Evolutionary conservation across 1,284 basidiomycete species (phyloP), one percentile per base, ranked within the genome.

Genomic region (Moesziomyces antarcticus): DNA sequence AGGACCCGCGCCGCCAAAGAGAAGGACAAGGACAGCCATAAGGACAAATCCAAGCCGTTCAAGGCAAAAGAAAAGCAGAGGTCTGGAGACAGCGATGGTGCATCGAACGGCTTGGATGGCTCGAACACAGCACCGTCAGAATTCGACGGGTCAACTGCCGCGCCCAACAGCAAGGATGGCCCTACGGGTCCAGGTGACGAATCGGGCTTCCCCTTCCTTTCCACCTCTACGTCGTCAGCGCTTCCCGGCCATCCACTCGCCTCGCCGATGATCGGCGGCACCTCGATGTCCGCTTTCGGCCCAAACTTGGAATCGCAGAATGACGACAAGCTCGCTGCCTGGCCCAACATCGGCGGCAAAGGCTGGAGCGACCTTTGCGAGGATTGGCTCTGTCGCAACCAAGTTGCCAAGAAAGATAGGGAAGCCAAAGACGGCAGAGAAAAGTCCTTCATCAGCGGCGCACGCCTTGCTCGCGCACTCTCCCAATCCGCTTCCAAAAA

Each of bases 291-390:
- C 21, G 56, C 57, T 37, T 50, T 68, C 27, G 30, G 47, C n/a
- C 22, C 73, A 7, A 14, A 24, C 3, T 22, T 47, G 11, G 60
- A 61, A 14, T 21, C 50, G 1, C 22, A 45, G 7, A 13, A 20
- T 18, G 63, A 73, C 33, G 64, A 67, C 43, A 62, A 55, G 37
- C 37, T 51, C 9, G 50, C 40, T 25, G 59, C 22, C 3, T 65
- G 65, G 62, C 61, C 60, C 40, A 70, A 52, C 43, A 46, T 73
- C n/a, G 71, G 73, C 22, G 78, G 78, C n/a, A 77, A 67, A 27
- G 79, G 79, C 0, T 82, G 85, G 85, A 85, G 84, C 30, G 82
- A 83, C 37, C 67, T 83, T 20, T 83, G 85, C 48, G 84, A 85
- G 47, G 75, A 82, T 25, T 85, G 83, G 80, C 76, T 85, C n/a